Evolutionary conservation across 106 monocot species (phyloP).

Genomic region (Dendrobium catenatum): DNA sequence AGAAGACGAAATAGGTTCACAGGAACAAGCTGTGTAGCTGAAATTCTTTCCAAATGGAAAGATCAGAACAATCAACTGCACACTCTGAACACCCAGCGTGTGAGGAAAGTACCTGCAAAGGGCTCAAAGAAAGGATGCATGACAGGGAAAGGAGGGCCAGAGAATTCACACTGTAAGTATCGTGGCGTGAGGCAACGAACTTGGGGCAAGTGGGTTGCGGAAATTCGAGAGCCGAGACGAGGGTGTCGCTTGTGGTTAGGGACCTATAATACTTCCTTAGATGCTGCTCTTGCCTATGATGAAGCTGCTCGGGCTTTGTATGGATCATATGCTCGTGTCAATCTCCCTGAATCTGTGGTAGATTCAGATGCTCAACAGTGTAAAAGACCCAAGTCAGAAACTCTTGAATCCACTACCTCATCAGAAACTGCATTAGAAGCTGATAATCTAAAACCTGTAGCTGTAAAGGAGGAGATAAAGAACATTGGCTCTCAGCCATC

Average conservation of each 20-base stretch:
- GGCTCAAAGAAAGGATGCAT: slow-evolving; percentile 55
- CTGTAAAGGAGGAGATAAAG: background rate
- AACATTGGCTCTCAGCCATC: background rate
- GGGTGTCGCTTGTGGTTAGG: slow-evolving; percentile 49
- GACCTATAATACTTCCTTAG: slow-evolving; percentile 34
- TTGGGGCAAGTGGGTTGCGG: slow-evolving; percentile 56
- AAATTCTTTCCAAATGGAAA: slow-evolving; percentile 38
- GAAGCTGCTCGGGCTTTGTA: slow-evolving; percentile 43
- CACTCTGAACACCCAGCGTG: background rate
- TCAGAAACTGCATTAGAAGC: too few species aligned
- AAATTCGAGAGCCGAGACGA: slow-evolving; percentile 38
- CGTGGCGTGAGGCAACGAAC: slow-evolving; percentile 49
- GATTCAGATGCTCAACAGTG: background rate
- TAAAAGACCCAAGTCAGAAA: too few species aligned
- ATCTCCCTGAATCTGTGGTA: slow-evolving; percentile 15
- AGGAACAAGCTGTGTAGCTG: slow-evolving; percentile 27
- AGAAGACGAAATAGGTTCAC: slow-evolving; percentile 8
- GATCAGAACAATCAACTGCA: slow-evolving; percentile 16
- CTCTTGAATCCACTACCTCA: too few species aligned
- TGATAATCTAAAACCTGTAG: background rate
- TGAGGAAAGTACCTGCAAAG: slow-evolving; percentile 29
- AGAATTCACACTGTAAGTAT: slow-evolving; percentile 36
- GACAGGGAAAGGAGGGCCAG: slow-evolving; percentile 54
- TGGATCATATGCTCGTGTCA: slow-evolving; percentile 38
- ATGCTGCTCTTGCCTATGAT: slow-evolving; percentile 53